Conservation (phyloP, 108 stramenopile genomes). For the Discostella stelligeroides region DNA sequence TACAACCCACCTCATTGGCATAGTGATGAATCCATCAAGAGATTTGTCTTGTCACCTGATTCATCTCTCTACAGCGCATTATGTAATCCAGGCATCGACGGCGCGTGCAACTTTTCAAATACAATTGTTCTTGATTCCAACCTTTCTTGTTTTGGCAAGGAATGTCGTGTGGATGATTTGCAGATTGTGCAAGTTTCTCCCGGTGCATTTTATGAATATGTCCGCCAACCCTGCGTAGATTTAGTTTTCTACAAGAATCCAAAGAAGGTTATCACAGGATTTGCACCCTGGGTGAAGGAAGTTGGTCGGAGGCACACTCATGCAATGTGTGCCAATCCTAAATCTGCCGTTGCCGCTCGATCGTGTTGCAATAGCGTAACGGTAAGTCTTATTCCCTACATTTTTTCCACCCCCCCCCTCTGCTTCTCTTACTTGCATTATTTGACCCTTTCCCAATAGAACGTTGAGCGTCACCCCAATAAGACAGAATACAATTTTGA, state of each 20-base stretch:
- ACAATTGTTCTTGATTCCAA: conserved; percentile 50
- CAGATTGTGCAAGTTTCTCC: conserved; percentile 51
- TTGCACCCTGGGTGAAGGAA: neutral
- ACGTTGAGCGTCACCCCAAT: neutral
- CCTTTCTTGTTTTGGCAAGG: conserved; percentile 52
- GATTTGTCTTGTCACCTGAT: conserved; percentile 35
- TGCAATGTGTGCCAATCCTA: conserved; percentile 50
- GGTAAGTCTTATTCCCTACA: neutral
- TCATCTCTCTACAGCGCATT: conserved; percentile 51
- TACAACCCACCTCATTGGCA: conserved; percentile 22
- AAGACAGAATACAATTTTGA: conserved; percentile 30
- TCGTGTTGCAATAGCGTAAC: conserved; percentile 36
- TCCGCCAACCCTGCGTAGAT: conserved; percentile 60
- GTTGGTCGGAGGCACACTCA: conserved; percentile 27
- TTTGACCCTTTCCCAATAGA: neutral
- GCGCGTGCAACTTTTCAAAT: conserved; percentile 44
- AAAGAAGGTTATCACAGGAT: conserved; percentile 49
- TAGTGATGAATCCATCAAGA: conserved; percentile 38
- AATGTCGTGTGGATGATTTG: conserved; percentile 64
- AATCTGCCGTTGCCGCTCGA: conserved; percentile 27
- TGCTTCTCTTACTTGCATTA: neutral
- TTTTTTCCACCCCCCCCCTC: neutral
- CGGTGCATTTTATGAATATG: conserved; percentile 69
- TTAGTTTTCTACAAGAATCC: conserved; percentile 57
- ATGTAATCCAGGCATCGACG: conserved; percentile 40